Evolutionary conservation across 495 filamentous ascomycete genomes (phyloP).

Genomic region (Durotheca rogersii): DNA sequence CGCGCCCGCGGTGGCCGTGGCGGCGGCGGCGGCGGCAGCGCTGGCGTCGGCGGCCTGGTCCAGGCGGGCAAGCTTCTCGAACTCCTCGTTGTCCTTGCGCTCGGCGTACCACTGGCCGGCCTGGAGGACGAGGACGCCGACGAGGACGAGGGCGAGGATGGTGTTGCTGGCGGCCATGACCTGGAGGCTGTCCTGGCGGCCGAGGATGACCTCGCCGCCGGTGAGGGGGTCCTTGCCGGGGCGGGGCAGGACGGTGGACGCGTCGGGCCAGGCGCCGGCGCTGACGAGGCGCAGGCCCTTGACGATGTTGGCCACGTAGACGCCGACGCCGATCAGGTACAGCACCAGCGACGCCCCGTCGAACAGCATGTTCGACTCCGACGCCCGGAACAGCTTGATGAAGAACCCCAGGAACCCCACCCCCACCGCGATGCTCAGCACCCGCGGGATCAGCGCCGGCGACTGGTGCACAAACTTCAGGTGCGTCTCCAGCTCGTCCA

Average conservation of each 20-base stretch:
- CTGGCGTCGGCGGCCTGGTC: slow-evolving; percentile 34
- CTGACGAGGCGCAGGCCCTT: slow-evolving; percentile 83
- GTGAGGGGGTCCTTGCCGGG: slow-evolving; percentile 42
- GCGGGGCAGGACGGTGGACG: slow-evolving; percentile 34
- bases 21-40: too few species aligned
- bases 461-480: slow-evolving; percentile 82
- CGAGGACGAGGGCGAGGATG: slow-evolving; percentile 85
- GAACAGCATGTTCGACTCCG: slow-evolving; percentile 92
- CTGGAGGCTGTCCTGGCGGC: slow-evolving; percentile 80
- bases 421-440: slow-evolving; percentile 88
- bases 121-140: slow-evolving; percentile 90
- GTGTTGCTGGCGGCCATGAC: slow-evolving; percentile 96
- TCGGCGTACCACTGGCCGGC: slow-evolving; percentile 99
- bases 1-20: too few species aligned
- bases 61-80: slow-evolving; percentile 58
- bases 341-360: slow-evolving; percentile 89
- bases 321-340: slow-evolving; percentile 85
- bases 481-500: slow-evolving; percentile 79
- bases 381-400: slow-evolving; percentile 87
- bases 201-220: slow-evolving; percentile 52
- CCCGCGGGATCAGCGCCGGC: slow-evolving; percentile 85
- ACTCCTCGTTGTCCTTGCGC: slow-evolving; percentile 83
- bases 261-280: slow-evolving; percentile 53
- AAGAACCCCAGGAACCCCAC: slow-evolving; percentile 88
- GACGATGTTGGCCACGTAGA: slow-evolving; percentile 93